A percentile compares a stretch with the other conserved stretches of the same genome.
Conservation (phyloP, 2,329 filamentous ascomycete species). For the Ophiostoma quercus region DNA sequence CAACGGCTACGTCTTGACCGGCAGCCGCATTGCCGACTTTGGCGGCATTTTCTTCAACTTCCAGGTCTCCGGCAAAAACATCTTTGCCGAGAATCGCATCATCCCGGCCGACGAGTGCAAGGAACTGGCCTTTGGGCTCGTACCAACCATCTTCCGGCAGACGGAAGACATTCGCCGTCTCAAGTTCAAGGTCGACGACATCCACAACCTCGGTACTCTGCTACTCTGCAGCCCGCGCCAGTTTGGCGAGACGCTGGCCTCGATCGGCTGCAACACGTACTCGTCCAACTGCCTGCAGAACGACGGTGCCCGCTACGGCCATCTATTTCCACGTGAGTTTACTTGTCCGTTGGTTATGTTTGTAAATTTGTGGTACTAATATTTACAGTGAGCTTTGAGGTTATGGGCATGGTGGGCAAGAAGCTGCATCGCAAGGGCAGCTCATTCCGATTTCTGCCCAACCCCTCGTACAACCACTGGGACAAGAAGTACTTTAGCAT, state of each 20-base stretch:
- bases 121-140: conserved; percentile 51
- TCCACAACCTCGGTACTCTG: conserved; percentile 41
- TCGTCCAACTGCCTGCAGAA: conserved; percentile 44
- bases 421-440: conserved; percentile 47
- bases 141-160: conserved; percentile 49
- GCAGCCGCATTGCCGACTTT: conserved; percentile 44
- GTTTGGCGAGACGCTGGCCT: conserved; percentile 47
- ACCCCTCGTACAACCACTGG: conserved; percentile 53
- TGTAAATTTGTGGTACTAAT: conserved; percentile 1
- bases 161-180: conserved; percentile 39
- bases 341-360: not conserved
- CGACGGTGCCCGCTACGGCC: conserved; percentile 39
- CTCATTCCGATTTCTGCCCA: conserved; percentile 51
- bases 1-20: conserved; percentile 49
- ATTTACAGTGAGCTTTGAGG: conserved; percentile 49
- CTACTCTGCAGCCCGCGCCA: conserved; percentile 47
- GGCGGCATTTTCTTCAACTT: conserved; percentile 55
- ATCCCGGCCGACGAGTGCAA: conserved; percentile 52
- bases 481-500: conserved; percentile 46
- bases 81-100: conserved; percentile 46
- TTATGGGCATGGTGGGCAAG: conserved; percentile 53
- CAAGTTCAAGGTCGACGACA: conserved; percentile 38
- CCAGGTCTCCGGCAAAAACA: conserved; percentile 45
- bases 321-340: conserved; percentile 47
- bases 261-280: conserved; percentile 51